Percentiles rank a stretch among this genome's conserved stretches.
phyloP scores from a whole-genome alignment of 1,284 basidiomycete species.

The Meira miltonrushii region DNA sequence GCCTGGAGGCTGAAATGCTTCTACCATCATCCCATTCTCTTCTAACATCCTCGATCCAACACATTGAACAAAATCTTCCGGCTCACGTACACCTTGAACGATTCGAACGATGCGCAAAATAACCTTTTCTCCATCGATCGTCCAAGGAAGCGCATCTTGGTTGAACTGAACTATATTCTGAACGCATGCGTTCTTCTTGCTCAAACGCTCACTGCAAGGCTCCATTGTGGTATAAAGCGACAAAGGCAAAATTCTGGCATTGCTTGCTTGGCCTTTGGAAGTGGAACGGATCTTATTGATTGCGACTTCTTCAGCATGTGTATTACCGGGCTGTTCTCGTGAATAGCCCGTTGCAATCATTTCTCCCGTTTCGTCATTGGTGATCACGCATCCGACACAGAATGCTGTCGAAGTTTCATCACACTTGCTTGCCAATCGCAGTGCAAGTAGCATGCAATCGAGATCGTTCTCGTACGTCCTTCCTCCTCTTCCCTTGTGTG shows the following conservation, averaged over 20 bases:
- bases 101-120: slow-evolving; percentile 63
- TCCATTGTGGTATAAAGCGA: slow-evolving; percentile 94
- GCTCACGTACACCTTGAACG: slow-evolving; percentile 85
- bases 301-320: slow-evolving; percentile 95
- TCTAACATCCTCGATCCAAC: slow-evolving; percentile 74
- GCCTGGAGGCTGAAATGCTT: slow-evolving; percentile 58
- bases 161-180: slow-evolving; percentile 68
- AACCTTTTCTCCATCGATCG: not conserved
- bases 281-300: slow-evolving; percentile 63
- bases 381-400: slow-evolving; percentile 85
- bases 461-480: not conserved
- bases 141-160: slow-evolving; percentile 6
- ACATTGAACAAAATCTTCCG: slow-evolving; percentile 84
- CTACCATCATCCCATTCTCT: slow-evolving; percentile 70
- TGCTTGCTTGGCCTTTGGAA: not conserved
- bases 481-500: not conserved
- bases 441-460: slow-evolving; percentile 56
- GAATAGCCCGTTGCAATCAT: slow-evolving; percentile 79
- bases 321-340: slow-evolving; percentile 83
- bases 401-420: slow-evolving; percentile 74
- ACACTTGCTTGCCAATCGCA: slow-evolving; percentile 72
- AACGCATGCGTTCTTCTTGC: slow-evolving; percentile 79
- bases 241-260: slow-evolving; percentile 51
- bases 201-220: slow-evolving; percentile 85
- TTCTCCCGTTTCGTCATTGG: slow-evolving; percentile 49